These are phyloP conservation scores for Nemania abortiva DNA, from an alignment of 2,329 filamentous ascomycete genomes.

Conservation along the genomic window DNA sequence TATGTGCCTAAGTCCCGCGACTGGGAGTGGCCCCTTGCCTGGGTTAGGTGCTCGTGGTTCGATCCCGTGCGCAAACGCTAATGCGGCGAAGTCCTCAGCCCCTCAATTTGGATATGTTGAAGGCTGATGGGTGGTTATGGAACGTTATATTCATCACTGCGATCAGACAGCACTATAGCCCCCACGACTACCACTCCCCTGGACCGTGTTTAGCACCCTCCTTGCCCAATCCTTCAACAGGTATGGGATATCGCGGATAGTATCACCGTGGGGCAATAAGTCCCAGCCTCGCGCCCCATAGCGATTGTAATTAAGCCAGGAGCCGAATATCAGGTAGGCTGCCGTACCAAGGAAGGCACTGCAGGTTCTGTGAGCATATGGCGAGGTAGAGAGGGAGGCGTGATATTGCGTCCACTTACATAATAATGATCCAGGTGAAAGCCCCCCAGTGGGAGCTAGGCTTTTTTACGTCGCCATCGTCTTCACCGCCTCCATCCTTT, in stretches of 20 bases:
- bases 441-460: constrained; percentile 82
- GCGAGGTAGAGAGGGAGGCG: constrained; percentile 15
- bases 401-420: constrained; percentile 69
- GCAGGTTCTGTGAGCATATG: constrained; percentile 39
- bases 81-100: not conserved
- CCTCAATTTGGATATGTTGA: not conserved
- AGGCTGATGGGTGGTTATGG: not conserved
- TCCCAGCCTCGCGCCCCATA: constrained; percentile 97
- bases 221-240: constrained; percentile 89
- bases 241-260: constrained; percentile 91
- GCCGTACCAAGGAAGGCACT: constrained; percentile 88
- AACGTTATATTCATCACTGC: not conserved
- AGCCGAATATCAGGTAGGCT: constrained; percentile 95
- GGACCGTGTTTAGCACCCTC: constrained; percentile 83
- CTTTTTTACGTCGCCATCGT: constrained; percentile 57
- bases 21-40: constrained; percentile 1
- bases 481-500: constrained; percentile 58
- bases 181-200: constrained; percentile 84
- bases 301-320: constrained; percentile 98
- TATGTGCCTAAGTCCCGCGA: constrained; percentile 10
- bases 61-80: constrained; percentile 7
- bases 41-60: not conserved
- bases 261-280: constrained; percentile 90
- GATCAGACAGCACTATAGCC: constrained; percentile 90
- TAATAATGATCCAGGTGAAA: constrained; percentile 96